phyloP scores from a whole-genome alignment of 148 eudicot species.

The Fagopyrum tataricum region DNA sequence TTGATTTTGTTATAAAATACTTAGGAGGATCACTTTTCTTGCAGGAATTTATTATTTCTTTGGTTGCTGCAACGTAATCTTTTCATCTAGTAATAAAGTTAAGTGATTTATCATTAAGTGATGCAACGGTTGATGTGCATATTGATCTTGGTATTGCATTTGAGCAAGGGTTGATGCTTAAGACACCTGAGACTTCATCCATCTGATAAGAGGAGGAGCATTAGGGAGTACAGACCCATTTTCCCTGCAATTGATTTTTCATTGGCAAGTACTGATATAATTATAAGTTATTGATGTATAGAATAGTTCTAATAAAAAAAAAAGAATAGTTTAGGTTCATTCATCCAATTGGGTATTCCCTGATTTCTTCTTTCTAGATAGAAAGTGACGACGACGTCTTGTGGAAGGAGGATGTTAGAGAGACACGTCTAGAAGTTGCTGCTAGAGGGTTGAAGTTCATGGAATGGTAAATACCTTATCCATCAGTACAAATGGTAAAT shows the following conservation, averaged over 20 bases:
- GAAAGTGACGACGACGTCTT: constrained; percentile 76
- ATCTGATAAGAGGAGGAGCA: constrained; percentile 79
- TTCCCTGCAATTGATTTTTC: constrained; percentile 94
- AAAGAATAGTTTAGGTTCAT: not conserved
- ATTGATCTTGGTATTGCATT: no score
- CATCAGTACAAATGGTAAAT: no score
- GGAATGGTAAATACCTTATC: constrained; percentile 63
- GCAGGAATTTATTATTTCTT: no score
- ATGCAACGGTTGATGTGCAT: no score
- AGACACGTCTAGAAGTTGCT: constrained; percentile 77
- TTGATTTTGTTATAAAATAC: no score
- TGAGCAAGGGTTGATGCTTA: no score
- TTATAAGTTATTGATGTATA: no score
- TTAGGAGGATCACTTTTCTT: no score
- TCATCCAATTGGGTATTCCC: not conserved
- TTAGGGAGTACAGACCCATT: constrained; percentile 62
- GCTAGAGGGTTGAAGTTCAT: constrained; percentile 73
- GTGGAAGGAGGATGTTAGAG: constrained; percentile 82
- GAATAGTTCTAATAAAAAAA: no score
- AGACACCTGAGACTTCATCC: constrained; percentile 96
- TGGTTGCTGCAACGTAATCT: no score
- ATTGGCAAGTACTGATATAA: constrained; percentile 32
- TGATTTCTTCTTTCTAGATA: constrained; percentile 37
- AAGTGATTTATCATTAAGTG: no score
- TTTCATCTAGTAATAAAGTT: no score